These are phyloP conservation scores for Diaporthe citriasiana DNA, from an alignment of 2,329 filamentous ascomycete genomes.

Conservation along the genomic window DNA sequence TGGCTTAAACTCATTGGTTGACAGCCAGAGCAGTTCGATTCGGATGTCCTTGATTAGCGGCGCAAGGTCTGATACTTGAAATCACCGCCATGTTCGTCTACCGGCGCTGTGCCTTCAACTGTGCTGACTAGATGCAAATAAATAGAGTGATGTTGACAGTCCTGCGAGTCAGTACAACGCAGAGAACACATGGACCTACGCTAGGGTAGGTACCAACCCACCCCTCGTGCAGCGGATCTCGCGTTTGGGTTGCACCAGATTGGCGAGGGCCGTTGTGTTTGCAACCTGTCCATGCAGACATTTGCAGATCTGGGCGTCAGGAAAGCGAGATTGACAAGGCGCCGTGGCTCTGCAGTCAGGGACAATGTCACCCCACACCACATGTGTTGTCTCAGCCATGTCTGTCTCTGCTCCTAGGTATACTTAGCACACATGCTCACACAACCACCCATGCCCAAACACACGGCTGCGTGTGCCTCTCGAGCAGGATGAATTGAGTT, in stretches of 20 bases:
- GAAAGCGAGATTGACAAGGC: conserved; percentile 42
- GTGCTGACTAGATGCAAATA: background rate
- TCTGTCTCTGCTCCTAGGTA: conserved; percentile 5
- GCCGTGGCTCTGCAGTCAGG: conserved; percentile 35
- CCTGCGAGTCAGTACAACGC: conserved; percentile 19
- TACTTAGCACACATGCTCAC: background rate
- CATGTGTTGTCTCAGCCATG: conserved; percentile 36
- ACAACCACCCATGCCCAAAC: background rate
- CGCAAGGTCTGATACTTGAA: background rate
- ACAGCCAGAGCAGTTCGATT: background rate
- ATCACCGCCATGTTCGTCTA: background rate
- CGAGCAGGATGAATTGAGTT: conserved; percentile 1
- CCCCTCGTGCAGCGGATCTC: conserved; percentile 28
- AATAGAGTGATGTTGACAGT: background rate
- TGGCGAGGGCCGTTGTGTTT: conserved; percentile 40
- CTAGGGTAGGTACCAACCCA: background rate
- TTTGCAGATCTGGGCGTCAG: conserved; percentile 48
- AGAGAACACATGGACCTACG: background rate
- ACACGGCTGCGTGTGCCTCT: background rate
- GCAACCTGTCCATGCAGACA: background rate
- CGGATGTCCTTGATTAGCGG: background rate
- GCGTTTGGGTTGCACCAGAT: conserved; percentile 38
- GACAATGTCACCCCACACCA: conserved; percentile 15
- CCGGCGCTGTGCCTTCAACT: background rate
- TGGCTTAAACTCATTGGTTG: background rate